Evolutionary conservation across 2,329 filamentous ascomycete species (phyloP), one percentile per base, ranked within the genome.

Genomic region (Xylaria sp.): DNA sequence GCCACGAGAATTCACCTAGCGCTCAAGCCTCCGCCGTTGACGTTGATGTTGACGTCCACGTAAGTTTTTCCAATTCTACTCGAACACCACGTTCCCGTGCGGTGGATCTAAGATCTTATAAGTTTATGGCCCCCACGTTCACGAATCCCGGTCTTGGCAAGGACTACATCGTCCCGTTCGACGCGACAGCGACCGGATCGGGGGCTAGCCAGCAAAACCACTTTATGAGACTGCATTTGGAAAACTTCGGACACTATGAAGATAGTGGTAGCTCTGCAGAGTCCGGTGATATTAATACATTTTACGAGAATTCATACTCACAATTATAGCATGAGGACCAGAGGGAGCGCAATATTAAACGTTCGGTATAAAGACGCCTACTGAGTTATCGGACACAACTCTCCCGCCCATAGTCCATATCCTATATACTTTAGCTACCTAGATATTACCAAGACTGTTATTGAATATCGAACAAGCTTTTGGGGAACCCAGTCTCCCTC

Each of bases 31-130:
- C 40, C 15, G n/a, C 6, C 19, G 10, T 54, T 10, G 25, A 27
- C 13, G 29, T 44, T 10, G 25, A 27, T 9, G 29, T 44, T 17
- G 29, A 53, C 19, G 11, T 33, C 1, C 35, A 47, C 40, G 51
- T 40, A 49, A 13, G n/a, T 10, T n/a, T 19, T 43, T 52, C 19
- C 43, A 31, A 48, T 2, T 15, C 27, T 19, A 27, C 23, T 11
- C 47, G 49, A 9, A 19, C 35, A 21, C 21, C 38, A 15, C 43
- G 25, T 25, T 25, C 19, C 23, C 35, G 19, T 5, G 4, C 23
- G 27, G 21, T 66, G 31, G 67, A 70, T 43, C 43, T 66, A 1
- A 68, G 60, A 44, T 60, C 58, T 13, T 69, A 70, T 60, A 65
- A 69, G 38, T 35, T 65, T 4, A 64, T 67, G 44, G 62, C 64